These are phyloP conservation scores for Penicillium tannophilum DNA, from an alignment of 495 filamentous ascomycete species.

Conservation along the genomic window DNA sequence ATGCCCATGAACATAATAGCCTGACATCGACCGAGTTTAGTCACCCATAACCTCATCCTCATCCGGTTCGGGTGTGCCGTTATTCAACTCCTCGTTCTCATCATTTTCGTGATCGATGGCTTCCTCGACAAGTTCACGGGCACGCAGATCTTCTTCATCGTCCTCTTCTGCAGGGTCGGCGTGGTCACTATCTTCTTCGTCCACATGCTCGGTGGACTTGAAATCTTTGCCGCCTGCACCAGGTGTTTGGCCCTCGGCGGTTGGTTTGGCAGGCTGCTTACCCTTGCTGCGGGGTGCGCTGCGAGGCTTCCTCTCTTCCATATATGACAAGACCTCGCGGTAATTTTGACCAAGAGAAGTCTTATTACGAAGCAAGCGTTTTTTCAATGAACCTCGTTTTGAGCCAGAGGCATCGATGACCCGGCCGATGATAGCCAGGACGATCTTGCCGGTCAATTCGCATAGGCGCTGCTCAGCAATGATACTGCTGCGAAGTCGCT, in stretches of 20 bases:
- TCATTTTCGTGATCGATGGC: constrained; percentile 56
- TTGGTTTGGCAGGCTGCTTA: constrained; percentile 44
- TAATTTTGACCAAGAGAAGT: constrained; percentile 70
- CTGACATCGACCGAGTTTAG: constrained; percentile 30
- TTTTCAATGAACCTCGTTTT: constrained; percentile 60
- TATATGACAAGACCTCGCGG: constrained; percentile 70
- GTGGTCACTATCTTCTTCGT: constrained; percentile 52
- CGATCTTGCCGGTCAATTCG: constrained; percentile 78
- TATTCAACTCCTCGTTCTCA: constrained; percentile 44
- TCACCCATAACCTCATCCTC: constrained; percentile 74
- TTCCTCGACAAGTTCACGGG: constrained; percentile 60
- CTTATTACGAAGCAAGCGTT: constrained; percentile 68
- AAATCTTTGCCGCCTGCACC: constrained; percentile 33
- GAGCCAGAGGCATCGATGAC: constrained; percentile 65
- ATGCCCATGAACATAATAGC: constrained; percentile 7
- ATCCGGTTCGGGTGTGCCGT: constrained; percentile 52
- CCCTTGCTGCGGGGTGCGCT: constrained; percentile 42
- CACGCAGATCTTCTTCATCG: constrained; percentile 62
- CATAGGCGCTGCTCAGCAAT: constrained; percentile 81
- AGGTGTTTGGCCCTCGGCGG: constrained; percentile 37
- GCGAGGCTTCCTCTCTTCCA: constrained; percentile 63
- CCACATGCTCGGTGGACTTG: constrained; percentile 47
- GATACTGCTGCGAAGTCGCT: constrained; percentile 61
- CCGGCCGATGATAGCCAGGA: constrained; percentile 73
- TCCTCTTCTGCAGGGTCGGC: constrained; percentile 54